phyloP scores from a whole-genome alignment of 2,329 filamentous ascomycete genomes.

The Alternaria arbusti region DNA sequence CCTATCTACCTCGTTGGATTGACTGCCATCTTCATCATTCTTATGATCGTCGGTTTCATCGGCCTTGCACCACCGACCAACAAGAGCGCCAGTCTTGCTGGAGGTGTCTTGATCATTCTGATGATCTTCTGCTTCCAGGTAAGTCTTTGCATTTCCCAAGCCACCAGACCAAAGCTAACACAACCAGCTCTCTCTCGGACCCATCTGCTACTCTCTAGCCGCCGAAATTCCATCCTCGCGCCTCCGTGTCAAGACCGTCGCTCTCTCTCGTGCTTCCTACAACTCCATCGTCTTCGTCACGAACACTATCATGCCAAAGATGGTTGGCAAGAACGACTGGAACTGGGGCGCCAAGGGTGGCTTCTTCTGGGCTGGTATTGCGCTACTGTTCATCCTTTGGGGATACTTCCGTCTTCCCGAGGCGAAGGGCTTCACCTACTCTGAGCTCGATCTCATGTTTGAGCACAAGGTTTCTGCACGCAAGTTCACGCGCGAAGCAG shows the following conservation, averaged over 20 bases:
- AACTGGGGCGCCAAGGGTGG: slow-evolving; percentile 34
- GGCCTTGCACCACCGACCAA: slow-evolving; percentile 58
- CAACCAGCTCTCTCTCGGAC: slow-evolving; percentile 74
- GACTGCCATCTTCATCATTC: slow-evolving; percentile 24
- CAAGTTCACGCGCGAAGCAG: slow-evolving; percentile 30
- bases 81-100: slow-evolving; percentile 54
- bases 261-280: slow-evolving; percentile 67
- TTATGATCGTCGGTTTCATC: slow-evolving; percentile 70
- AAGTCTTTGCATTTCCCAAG: neutral
- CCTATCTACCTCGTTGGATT: slow-evolving; percentile 73
- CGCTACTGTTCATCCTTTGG: slow-evolving; percentile 27
- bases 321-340: slow-evolving; percentile 32
- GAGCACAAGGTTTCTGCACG: slow-evolving; percentile 31
- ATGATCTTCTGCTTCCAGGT: slow-evolving; percentile 37
- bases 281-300: slow-evolving; percentile 31
- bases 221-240: slow-evolving; percentile 80
- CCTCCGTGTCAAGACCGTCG: slow-evolving; percentile 87
- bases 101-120: slow-evolving; percentile 30
- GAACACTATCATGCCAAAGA: slow-evolving; percentile 33
- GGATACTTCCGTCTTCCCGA: slow-evolving; percentile 33
- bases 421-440: slow-evolving; percentile 28
- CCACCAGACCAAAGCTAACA: slow-evolving; percentile 64
- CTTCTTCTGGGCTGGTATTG: slow-evolving; percentile 32
- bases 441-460: slow-evolving; percentile 31
- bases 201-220: slow-evolving; percentile 85